Evolutionary conservation across 495 filamentous ascomycete species (phyloP), one percentile per base, ranked within the genome.

Genomic region (Talaromyces borbonicus): DNA sequence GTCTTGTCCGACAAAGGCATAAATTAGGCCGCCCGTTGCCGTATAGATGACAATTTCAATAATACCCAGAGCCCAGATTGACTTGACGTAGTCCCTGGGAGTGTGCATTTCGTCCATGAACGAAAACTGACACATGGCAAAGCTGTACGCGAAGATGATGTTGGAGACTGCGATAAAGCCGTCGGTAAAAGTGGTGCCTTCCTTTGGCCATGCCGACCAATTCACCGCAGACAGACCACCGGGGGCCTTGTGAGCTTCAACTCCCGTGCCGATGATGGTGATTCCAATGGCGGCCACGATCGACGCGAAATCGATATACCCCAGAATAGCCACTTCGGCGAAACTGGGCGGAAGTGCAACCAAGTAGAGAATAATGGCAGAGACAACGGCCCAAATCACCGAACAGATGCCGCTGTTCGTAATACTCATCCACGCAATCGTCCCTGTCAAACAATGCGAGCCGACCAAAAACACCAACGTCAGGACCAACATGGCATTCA

Each of bases 61-160:
- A 39, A 71, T 36, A 29, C 80, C 78, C 3, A 82, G 71, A 23
- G 72, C 45, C 51, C 68, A 69, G 47, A 85, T 73, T 5, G 81
- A 73, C 65, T 82, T 83, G 47, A 66, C 56, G 51, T 71, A 83
- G 56, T 84, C 77, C 37, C 55, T 51, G 1, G 81, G 81, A 0
- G 78, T 78, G 59, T 80, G 78, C 75, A 87, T 81, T 63, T 87
- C 83, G 46, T 78, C 71, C 67, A 83, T 82, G 65, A 87, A 83
- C 33, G 67, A 74, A 63, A 85, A 83, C 74, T 68, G 80, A 72
- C 65, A 82, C 58, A 73, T 79, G 63, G 64, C 81, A 56, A 76
- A 83, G 36, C 62, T 62, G 73, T 64, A 66, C 44, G 83, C 81
- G 54, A 87, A 83, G 49, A 81, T 71, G 41, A 85, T 84, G 68